A percentile compares a stretch with the other conserved stretches of the same genome.
These are phyloP conservation scores for Phytopythium ostracodes DNA, from an alignment of 352 stramenopile genomes.

Conservation along the genomic window DNA sequence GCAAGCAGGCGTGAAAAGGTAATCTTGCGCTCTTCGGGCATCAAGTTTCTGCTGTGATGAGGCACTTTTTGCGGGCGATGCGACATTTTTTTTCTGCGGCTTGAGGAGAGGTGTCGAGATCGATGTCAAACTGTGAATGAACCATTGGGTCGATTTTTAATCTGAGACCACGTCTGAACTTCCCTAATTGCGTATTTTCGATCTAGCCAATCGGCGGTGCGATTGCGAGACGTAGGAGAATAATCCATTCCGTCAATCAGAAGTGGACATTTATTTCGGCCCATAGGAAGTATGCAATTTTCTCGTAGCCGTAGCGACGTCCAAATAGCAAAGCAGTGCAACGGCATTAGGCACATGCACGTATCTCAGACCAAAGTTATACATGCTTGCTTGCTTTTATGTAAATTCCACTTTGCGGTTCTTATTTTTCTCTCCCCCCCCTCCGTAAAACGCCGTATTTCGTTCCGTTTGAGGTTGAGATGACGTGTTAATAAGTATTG, in stretches of 20 bases:
- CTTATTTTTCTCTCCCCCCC: no score
- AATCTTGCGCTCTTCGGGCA: background rate
- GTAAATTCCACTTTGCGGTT: no score
- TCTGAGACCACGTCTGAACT: background rate
- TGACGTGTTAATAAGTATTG: no score
- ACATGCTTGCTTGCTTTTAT: no score
- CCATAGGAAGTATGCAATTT: background rate
- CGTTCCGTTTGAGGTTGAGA: no score
- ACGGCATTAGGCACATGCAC: no score
- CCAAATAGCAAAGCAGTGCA: no score
- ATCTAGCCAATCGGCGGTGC: background rate
- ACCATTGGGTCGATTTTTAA: background rate
- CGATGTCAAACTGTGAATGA: background rate
- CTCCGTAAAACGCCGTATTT: no score
- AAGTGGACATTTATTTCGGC: background rate
- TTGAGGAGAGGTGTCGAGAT: background rate
- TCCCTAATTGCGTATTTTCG: background rate
- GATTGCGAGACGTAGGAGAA: background rate
- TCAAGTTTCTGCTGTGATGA: background rate
- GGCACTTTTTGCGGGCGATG: background rate
- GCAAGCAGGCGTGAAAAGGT: background rate
- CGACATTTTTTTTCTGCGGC: background rate
- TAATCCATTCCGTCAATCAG: background rate
- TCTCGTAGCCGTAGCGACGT: no score
- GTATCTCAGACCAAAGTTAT: no score